phyloP scores from a whole-genome alignment of 2,329 filamentous ascomycete species.

The Diplodia seriata region DNA sequence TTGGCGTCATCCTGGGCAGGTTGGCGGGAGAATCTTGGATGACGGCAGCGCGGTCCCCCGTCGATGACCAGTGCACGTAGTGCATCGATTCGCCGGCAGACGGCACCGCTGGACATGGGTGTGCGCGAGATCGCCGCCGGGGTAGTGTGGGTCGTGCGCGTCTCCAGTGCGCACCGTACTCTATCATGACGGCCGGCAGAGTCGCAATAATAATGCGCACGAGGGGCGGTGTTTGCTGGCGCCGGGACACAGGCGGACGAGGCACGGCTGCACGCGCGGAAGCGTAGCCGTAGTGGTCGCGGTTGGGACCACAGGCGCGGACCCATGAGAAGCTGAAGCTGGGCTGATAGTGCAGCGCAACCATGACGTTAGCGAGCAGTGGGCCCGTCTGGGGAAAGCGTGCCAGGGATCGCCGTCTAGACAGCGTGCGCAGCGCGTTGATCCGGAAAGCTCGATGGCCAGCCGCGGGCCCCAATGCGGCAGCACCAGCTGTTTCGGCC shows the following conservation, averaged over 20 bases:
- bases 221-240: neutral
- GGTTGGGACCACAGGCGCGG: neutral
- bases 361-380: constrained; percentile 26
- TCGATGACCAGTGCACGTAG: constrained; percentile 16
- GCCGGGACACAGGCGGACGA: neutral
- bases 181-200: too few relatives aligned
- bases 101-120: constrained; percentile 22
- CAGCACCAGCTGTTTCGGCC: constrained; percentile 19
- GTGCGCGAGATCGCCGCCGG: constrained; percentile 19
- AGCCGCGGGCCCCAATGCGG: constrained; percentile 4
- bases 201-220: neutral
- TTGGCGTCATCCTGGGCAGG: constrained; percentile 25
- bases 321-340: constrained; percentile 1
- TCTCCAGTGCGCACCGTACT: neutral
- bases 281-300: neutral
- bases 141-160: neutral
- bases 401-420: constrained; percentile 4
- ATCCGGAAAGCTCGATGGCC: constrained; percentile 5
- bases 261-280: neutral
- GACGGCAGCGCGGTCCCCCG: constrained; percentile 14
- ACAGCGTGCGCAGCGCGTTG: neutral
- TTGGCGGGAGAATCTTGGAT: constrained; percentile 18
- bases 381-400: constrained; percentile 27
- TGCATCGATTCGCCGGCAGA: constrained; percentile 13
- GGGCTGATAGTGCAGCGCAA: neutral